Evolutionary conservation across 805 yeast species (phyloP), one percentile per base, ranked within the genome.

Genomic region (Kazachstania martiniae): DNA sequence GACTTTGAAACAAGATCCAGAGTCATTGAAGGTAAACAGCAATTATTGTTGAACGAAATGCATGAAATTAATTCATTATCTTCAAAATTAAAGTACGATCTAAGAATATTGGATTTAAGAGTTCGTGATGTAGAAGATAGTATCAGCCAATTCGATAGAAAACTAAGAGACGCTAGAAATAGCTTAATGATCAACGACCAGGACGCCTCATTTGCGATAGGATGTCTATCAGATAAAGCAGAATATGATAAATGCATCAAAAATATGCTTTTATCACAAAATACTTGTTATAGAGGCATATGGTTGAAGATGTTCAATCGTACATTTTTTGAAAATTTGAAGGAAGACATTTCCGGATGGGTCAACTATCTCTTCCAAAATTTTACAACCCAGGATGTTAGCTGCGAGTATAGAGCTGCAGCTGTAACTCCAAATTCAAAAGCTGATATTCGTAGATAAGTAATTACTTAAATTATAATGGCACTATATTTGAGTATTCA

Each of bases 101-200:
- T 76, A 25, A 59, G 81, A 21, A 59, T 76, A 24, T 51, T 81
- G 21, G 68, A 68, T 19, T 66, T 70, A 18, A 74, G 79, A 43
- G 66, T 81, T 29, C 65, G 72, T 27, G 91, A 81, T 44, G 77
- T 79, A 6, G 83, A 77, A 44, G 77, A 75, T 18, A 66, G 77
- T 29, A 63, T 74, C 34, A 59, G 61, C 28, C 56, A 63, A 28
- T 71, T 72, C 51, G 56, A 57, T 29, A 25, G 37, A 3, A 57
- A 51, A 31, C 18, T 55, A 18, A 35, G 32, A 3, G 36, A 42
- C 3, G 43, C 51, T 9, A 45, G 39, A 29, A 47, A 40, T 16
- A 31, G 48, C 5, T 36, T 51, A 4, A 25, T 29, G 7, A 24
- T 18, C 8, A 29, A 32, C 16, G 38, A 37, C 24, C 17, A 21